Evolutionary conservation across 1,139 yeast species (phyloP), one percentile per base, ranked within the genome.

Genomic region (Magnusiomyces sp.): DNA sequence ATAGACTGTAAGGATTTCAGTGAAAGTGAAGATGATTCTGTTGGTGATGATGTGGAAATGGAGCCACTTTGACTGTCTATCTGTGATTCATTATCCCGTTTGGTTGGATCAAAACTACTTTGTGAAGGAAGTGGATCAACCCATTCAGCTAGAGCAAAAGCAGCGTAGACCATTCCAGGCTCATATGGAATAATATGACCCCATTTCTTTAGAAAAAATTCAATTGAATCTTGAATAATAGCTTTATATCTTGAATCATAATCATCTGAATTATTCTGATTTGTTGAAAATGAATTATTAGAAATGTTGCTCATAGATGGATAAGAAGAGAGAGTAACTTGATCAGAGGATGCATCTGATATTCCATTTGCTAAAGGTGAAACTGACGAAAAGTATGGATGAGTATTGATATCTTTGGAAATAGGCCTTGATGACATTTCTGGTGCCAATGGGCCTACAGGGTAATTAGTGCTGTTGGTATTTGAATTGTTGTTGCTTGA

Each of bases 61-160:
- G 29, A 23, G 7, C 29, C 7, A 23, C 6, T 7, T 23, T 23
- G 29, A 23, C 29, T 23, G 7, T 23, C 29, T 23, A 23, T 23
- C 7, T 23, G 29, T 23, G 29, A 23, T 23, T 23, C 29, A 23
- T 23, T 23, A 23, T 23, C 19, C 27, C 40, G 36, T 33, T 40
- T 32, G 27, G 23, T 34, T 5, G 48, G 19, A 4, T 34, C 49
- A 40, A 19, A 19, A 14, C 13, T n/a, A 17, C 7, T 19, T 7
- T 14, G 29, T 13, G 32, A 32, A 13, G 40, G 33, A 16, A 72
- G 59, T 1, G 88, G 86, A 6, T 95, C 94, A 37, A 83, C 76
- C 95, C 95, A 88, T 64, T 88, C 95, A 1, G 95, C 94, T 48
- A 90, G 70, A 9, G 89, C 89, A 43, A 87, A 69, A 0, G 95